Percentiles rank a stretch among this genome's conserved stretches.
Conservation (phyloP, 164 flowering plant species). For the Chimonanthus salicifolius region DNA sequence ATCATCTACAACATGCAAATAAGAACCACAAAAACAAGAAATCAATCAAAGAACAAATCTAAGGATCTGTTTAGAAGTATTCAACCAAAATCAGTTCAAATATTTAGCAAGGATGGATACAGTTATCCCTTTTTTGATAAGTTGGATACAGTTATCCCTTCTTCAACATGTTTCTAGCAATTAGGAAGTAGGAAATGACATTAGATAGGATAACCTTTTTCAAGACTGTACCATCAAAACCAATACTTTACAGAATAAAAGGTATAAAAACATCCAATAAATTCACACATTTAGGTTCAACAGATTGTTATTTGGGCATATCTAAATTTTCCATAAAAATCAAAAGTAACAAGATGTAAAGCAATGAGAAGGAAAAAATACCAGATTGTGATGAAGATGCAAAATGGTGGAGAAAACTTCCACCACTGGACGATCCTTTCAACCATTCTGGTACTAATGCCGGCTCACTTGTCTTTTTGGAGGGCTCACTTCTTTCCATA, state of each 20-base stretch:
- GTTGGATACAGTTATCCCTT: background rate
- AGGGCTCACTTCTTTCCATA: conserved; percentile 58
- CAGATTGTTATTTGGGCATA: background rate
- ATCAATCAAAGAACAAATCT: background rate
- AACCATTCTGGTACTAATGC: conserved; percentile 90
- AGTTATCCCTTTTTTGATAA: background rate
- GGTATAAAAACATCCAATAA: background rate
- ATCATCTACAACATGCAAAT: conserved; percentile 35
- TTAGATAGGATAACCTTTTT: background rate
- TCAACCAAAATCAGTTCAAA: background rate
- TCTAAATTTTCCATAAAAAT: background rate
- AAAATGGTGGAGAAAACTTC: conserved; percentile 47
- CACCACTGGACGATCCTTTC: conserved; percentile 45
- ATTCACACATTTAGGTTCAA: background rate
- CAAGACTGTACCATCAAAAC: background rate
- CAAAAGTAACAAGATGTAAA: background rate
- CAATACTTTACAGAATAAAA: background rate
- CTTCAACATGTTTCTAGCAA: background rate
- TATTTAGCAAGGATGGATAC: background rate
- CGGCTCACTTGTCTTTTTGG: conserved; percentile 40
- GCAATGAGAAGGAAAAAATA: conserved; percentile 15
- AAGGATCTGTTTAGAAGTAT: background rate
- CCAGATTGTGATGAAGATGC: conserved; percentile 59
- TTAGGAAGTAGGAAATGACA: background rate
- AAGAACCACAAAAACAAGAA: background rate